Percentiles rank a stretch among this genome's conserved stretches.
Conservation (phyloP, 345 rosid genomes). For the Eucalyptus camaldulensis region DNA sequence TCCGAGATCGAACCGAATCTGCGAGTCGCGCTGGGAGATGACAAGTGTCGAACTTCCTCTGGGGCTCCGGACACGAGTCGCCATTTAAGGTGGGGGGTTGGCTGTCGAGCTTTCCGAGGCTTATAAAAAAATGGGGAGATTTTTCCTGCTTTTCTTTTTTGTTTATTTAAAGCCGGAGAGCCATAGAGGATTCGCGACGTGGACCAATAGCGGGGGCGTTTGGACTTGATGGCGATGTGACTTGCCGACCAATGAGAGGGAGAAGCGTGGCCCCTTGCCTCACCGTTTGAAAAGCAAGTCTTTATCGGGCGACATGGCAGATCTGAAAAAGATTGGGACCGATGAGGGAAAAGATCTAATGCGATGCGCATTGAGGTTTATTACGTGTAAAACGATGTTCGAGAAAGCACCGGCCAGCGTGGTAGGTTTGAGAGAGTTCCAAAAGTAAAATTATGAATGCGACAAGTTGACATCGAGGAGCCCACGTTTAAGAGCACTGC, state of each 20-base stretch:
- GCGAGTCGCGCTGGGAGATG: conserved; percentile 16
- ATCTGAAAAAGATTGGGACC: neutral
- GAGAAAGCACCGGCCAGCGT: neutral
- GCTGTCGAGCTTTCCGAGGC: neutral
- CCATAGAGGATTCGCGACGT: conserved; percentile 29
- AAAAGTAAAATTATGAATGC: neutral
- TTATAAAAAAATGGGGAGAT: neutral
- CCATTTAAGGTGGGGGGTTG: conserved; percentile 22
- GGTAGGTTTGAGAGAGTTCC: neutral
- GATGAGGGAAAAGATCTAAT: neutral
- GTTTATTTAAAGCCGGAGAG: neutral
- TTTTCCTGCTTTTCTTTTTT: neutral
- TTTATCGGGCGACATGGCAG: neutral
- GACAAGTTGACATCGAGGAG: neutral
- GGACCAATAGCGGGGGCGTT: conserved; percentile 21
- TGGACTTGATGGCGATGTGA: conserved; percentile 17
- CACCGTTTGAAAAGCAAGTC: conserved; percentile 4
- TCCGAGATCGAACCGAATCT: neutral
- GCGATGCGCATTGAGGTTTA: neutral
- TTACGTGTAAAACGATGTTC: too few species aligned
- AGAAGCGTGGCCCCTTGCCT: conserved; percentile 16
- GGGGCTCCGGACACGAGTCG: conserved; percentile 50
- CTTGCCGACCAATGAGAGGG: conserved; percentile 7
- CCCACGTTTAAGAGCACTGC: neutral
- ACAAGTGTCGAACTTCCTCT: conserved; percentile 54